These are phyloP conservation scores for Bruguiera parviflora DNA, from an alignment of 345 rosid species.

Conservation along the genomic window DNA sequence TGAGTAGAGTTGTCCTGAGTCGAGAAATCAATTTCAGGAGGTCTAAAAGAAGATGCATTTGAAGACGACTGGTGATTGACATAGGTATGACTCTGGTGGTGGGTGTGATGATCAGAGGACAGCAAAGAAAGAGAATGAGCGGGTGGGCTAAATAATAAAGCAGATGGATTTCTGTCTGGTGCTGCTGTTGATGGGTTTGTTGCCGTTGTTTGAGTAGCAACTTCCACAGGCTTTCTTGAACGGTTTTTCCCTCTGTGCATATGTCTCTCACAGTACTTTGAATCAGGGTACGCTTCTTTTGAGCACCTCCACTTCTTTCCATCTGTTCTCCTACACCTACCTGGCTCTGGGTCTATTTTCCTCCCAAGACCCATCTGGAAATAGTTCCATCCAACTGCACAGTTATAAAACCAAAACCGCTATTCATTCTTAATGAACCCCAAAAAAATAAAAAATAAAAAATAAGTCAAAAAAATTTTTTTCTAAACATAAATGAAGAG, in stretches of 20 bases:
- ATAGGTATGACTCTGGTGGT: slow-evolving; percentile 28
- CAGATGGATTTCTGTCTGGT: slow-evolving; percentile 25
- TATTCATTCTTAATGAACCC: background rate
- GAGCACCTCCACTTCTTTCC: slow-evolving; percentile 99
- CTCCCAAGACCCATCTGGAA: slow-evolving; percentile 71
- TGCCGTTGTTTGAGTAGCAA: slow-evolving; percentile 19
- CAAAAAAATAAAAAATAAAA: background rate
- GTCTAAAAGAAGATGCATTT: slow-evolving; percentile 29
- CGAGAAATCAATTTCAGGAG: slow-evolving; percentile 28
- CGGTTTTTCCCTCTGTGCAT: slow-evolving; percentile 97
- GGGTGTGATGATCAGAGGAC: slow-evolving; percentile 25
- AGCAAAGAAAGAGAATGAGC: slow-evolving; percentile 37
- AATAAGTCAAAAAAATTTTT: no score
- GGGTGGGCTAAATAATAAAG: slow-evolving; percentile 15
- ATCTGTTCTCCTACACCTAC: slow-evolving; percentile 89
- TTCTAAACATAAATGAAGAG: background rate
- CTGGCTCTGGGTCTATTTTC: slow-evolving; percentile 88
- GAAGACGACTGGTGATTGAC: slow-evolving; percentile 32
- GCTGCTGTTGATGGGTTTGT: slow-evolving; percentile 10
- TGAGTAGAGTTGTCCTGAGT: slow-evolving; percentile 36
- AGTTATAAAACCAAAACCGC: background rate
- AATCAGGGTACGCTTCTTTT: slow-evolving; percentile 84
- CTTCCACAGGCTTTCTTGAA: slow-evolving; percentile 96
- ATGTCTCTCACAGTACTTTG: slow-evolving; percentile 92
- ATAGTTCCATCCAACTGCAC: slow-evolving; percentile 72